A percentile compares a stretch with the other conserved stretches of the same genome.
Conservation (phyloP, 23 red algal species). For the Gracilariopsis chorda region DNA sequence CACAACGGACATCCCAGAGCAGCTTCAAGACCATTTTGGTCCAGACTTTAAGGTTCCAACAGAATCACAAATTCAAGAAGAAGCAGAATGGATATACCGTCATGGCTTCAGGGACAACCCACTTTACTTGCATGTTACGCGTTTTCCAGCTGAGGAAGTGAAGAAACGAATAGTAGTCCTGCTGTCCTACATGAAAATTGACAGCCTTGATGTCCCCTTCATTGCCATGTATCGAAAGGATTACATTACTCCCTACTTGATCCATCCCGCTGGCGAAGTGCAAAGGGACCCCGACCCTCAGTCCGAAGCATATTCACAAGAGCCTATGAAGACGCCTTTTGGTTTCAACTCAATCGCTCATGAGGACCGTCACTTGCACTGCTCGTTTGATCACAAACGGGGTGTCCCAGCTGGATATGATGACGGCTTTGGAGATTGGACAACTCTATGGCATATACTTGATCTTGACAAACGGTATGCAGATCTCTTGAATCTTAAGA, state of each 20-base stretch:
- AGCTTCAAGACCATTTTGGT: conserved; percentile 81
- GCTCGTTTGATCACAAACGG: conserved; percentile 45
- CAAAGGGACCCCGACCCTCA: neutral
- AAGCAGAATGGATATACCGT: conserved; percentile 68
- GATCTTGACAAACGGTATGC: conserved; percentile 77
- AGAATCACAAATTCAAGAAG: conserved; percentile 46
- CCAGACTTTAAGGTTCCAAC: conserved; percentile 3
- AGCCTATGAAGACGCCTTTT: conserved; percentile 27
- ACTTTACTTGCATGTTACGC: neutral
- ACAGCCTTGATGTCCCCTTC: conserved; percentile 88
- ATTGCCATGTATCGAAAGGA: conserved; percentile 80
- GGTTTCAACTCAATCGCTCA: conserved; percentile 42
- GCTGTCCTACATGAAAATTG: conserved; percentile 83
- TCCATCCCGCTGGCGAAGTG: conserved; percentile 35
- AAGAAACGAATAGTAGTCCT: conserved; percentile 59
- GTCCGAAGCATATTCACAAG: neutral
- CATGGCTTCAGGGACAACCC: conserved; percentile 55
- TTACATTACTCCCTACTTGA: conserved; percentile 60
- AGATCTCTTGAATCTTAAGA: neutral
- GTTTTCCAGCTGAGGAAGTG: conserved; percentile 28
- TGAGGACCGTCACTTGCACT: neutral
- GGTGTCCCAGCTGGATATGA: conserved; percentile 45
- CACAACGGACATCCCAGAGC: conserved; percentile 74
- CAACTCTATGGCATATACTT: conserved; percentile 67
- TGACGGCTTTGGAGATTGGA: conserved; percentile 74